Base-by-base conservation (phyloP, 805 yeast species). In the Metschnikowia kofuensis region DNA sequence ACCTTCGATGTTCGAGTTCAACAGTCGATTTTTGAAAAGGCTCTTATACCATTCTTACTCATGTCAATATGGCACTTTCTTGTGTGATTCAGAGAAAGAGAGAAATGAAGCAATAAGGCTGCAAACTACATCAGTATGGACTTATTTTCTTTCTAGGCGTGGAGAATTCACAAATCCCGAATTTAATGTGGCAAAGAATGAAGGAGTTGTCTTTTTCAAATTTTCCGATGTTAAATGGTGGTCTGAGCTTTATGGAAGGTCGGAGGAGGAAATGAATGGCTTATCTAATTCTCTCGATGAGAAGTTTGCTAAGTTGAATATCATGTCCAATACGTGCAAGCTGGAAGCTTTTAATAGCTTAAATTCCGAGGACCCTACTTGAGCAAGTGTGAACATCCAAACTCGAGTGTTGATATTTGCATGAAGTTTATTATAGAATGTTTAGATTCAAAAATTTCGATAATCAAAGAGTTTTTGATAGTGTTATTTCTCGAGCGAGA, bases 61-160 rank as follows among this genome's bases (percentile, higher is more conserved):
- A 0, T 90, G 98, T 59, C 98, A 94, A 65, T 94, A 90, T 66
- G 98, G 98, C 3, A 83, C 96, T 1, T 94, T 94, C 59, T 64
- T 94, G 45, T 83, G 80, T 56, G 85, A 94, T 60, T 77, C 79
- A 40, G 97, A 94, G 61, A 64, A 67, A 43, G 96, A 89, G 50
- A 58, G 69, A 7, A 68, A 67, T 1, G 66, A 72, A 28, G 63
- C 74, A 10, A 65, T 81, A 1, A 63, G 59, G 7, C 57, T 66
- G 2, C 70, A 75, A 11, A 87, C 97, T 0, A 75, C 87, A 32
- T 83, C 92, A 12, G 96, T 87, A 1, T 91, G 98, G 98, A 96
- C 91, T 65, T 91, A 94, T 63, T 92, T 94, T 70, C 74, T 82
- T 47, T 87, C 96, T 6, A 72, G 97, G 26, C 74, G 75, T 15